Base-by-base conservation (phyloP, 2,329 filamentous ascomycete species). In the Apiospora saccharicola region DNA sequence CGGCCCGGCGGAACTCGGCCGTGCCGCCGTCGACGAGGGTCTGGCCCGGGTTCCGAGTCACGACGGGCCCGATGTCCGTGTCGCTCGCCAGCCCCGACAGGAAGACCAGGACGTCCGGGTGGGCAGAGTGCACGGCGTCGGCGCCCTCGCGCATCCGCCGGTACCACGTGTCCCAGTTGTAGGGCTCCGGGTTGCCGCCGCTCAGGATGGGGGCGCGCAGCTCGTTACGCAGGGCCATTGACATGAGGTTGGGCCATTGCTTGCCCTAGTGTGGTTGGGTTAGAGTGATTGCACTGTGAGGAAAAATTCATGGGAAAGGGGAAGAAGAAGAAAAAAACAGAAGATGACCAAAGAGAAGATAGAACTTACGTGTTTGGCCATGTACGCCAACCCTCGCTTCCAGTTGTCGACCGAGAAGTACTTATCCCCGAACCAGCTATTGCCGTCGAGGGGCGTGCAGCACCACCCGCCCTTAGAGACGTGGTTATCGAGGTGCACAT, bases 401-500 rank as follows among this genome's bases (percentile, higher is more conserved):
- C 91, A 93, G 37, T 91, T 91, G 0, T 82, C 80, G 0, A 86
- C 82, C 68, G 88, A 78, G 75, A 92, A 93, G 76, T 89, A 85
- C 0, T 81, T 84, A 75, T 92, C 90, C 13, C 89, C 88, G 82
- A 89, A 91, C 89, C 89, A 91, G 26, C 84, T 82, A 76, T 91
- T 91, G 3, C 88, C 88, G 70, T 91, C 89, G 0, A 79, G 79
- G 0, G 80, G 82, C 8, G 80, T 83, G 75, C 89, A 91, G 76
- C 89, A 91, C 89, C 90, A 91, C 72, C 82, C 83, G 3, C 84
- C 89, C 71, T 84, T 86, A 7, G 88, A 90, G 71, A 91, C 84
- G 77, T 91, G 89, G 75, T 91, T 91, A 77, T 91, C 89, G 0
- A 91, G 83, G 73, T 90, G 87, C 19, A 91, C 81, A 73, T 90